Evolutionary conservation across 2,329 filamentous ascomycete species (phyloP).

Genomic region (Fusarium multiceps): DNA sequence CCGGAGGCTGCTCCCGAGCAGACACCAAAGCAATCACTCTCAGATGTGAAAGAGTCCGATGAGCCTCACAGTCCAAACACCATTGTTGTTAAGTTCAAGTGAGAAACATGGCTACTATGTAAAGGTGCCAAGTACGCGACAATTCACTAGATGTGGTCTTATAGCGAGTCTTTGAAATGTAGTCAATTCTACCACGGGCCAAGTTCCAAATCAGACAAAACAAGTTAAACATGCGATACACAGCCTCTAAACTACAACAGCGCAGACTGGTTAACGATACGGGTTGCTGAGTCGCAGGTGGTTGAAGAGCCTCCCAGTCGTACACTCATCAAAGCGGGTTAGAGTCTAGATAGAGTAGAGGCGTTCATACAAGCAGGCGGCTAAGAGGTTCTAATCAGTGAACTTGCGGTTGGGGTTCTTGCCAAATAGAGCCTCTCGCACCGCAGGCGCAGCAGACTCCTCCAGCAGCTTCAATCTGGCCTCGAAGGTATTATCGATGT

Average conservation of each 20-base stretch:
- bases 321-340: conserved; percentile 32
- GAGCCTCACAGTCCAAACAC: conserved; percentile 23
- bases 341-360: conserved; percentile 28
- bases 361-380: conserved; percentile 13
- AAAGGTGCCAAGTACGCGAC: not conserved
- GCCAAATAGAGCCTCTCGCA: conserved; percentile 89
- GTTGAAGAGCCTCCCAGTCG: conserved; percentile 34
- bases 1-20: not conserved
- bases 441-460: conserved; percentile 83
- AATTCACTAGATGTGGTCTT: conserved; percentile 15
- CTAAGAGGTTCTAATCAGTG: conserved; percentile 73
- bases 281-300: conserved; percentile 41
- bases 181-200: conserved; percentile 44
- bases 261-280: conserved; percentile 45
- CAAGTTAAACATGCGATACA: conserved; percentile 47
- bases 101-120: not conserved
- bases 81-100: conserved; percentile 39
- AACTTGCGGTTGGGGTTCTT: conserved; percentile 97
- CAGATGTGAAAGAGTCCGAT: conserved; percentile 2
- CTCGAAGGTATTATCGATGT: conserved; percentile 98
- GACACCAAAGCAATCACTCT: conserved; percentile 1
- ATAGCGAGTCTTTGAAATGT: conserved; percentile 35
- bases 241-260: conserved; percentile 52
- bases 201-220: conserved; percentile 41
- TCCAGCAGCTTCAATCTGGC: conserved; percentile 88